Conservation (phyloP, 2,329 filamentous ascomycete species). For the Zymoseptoria ardabiliae region DNA sequence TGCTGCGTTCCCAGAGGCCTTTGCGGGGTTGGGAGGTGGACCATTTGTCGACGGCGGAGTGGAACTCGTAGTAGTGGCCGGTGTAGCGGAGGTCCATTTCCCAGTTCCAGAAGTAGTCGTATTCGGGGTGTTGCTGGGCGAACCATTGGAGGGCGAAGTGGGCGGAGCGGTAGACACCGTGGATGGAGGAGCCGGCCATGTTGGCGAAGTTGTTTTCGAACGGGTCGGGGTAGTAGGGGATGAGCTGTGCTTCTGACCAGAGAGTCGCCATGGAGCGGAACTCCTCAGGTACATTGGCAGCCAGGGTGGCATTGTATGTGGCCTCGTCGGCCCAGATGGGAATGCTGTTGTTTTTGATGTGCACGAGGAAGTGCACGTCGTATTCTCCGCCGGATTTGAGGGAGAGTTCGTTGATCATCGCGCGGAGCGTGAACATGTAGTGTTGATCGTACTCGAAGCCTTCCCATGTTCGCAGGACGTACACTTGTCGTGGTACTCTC, state of each 20-base stretch:
- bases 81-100: constrained; percentile 78
- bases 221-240: constrained; percentile 78
- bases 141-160: constrained; percentile 48
- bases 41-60: constrained; percentile 58
- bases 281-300: constrained; percentile 67
- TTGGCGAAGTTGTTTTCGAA: constrained; percentile 66
- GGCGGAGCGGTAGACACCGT: constrained; percentile 74
- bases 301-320: constrained; percentile 59
- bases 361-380: constrained; percentile 76
- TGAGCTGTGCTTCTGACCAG: constrained; percentile 93
- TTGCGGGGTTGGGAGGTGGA: constrained; percentile 61
- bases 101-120: constrained; percentile 69
- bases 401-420: constrained; percentile 74
- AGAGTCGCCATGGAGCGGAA: constrained; percentile 83
- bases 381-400: constrained; percentile 80
- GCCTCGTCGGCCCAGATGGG: constrained; percentile 72
- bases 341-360: constrained; percentile 69
- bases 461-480: constrained; percentile 78
- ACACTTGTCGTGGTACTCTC: constrained; percentile 58
- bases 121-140: constrained; percentile 43
- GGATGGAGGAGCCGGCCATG: constrained; percentile 58
- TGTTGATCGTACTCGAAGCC: constrained; percentile 72
- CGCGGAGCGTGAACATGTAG: constrained; percentile 71
- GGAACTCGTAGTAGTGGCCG: constrained; percentile 77
- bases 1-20: constrained; percentile 65